Evolutionary conservation across 306 rosid genomes (phyloP).

Genomic region (Pterocarpus macrocarpus): DNA sequence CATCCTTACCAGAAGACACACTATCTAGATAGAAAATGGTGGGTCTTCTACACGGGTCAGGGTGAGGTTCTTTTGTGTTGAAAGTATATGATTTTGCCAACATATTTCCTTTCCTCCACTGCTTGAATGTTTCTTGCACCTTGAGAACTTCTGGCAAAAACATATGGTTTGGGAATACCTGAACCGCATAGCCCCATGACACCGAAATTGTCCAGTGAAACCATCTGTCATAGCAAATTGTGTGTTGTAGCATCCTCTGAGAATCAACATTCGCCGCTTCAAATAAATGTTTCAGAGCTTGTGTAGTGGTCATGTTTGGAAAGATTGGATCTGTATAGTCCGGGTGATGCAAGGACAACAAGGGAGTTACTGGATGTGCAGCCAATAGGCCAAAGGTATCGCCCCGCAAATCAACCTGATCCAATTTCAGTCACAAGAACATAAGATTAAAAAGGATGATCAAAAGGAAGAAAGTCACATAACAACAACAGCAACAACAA

Average conservation of each 20-base stretch:
- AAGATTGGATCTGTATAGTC: slow-evolving; percentile 73
- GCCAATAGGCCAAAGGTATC: slow-evolving; percentile 80
- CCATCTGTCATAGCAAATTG: slow-evolving; percentile 86
- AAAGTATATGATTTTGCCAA: slow-evolving; percentile 63
- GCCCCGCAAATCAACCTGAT: slow-evolving; percentile 78
- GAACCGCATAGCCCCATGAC: slow-evolving; percentile 97
- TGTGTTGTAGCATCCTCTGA: slow-evolving; percentile 76
- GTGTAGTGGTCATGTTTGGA: slow-evolving; percentile 70
- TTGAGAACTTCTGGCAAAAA: slow-evolving; percentile 63
- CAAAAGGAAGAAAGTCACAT: background rate
- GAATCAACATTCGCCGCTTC: slow-evolving; percentile 70
- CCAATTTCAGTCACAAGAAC: slow-evolving; percentile 34
- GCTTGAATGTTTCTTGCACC: slow-evolving; percentile 74
- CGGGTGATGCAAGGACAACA: slow-evolving; percentile 81
- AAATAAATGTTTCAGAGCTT: slow-evolving; percentile 71
- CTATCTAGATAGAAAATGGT: slow-evolving; percentile 67
- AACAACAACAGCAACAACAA: background rate
- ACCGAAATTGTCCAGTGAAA: slow-evolving; percentile 84
- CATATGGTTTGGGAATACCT: slow-evolving; percentile 59
- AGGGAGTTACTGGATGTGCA: slow-evolving; percentile 81
- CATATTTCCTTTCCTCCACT: slow-evolving; percentile 61
- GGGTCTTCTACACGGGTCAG: slow-evolving; percentile 75
- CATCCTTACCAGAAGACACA: slow-evolving; percentile 48
- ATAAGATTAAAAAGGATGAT: background rate
- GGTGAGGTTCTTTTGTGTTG: slow-evolving; percentile 56